phyloP scores from a whole-genome alignment of 163 green algal species.

The Trebouxia gelatinosa region DNA sequence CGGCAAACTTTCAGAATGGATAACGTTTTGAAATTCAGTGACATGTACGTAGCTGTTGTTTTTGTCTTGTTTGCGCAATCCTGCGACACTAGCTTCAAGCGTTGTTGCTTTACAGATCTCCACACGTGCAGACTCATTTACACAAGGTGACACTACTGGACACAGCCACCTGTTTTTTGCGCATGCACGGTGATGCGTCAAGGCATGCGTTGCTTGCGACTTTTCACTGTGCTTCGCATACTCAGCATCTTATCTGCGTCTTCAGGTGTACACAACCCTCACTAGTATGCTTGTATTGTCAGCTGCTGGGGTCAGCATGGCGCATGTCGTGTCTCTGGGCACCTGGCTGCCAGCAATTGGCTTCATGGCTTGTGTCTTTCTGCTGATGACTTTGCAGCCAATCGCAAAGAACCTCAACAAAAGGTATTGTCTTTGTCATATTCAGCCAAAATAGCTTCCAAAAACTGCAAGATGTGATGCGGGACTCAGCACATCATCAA shows the following conservation, averaged over 20 bases:
- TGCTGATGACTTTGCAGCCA: conserved; percentile 46
- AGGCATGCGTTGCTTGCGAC: too few species aligned
- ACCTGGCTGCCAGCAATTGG: conserved; percentile 52
- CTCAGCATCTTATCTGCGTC: too few species aligned
- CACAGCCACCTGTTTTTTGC: too few species aligned
- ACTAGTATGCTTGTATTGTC: neutral
- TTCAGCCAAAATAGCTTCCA: too few species aligned
- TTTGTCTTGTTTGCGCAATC: too few species aligned
- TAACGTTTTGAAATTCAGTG: conserved; percentile 51
- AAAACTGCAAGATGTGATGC: too few species aligned
- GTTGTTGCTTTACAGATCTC: conserved; percentile 43
- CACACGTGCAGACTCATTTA: conserved; percentile 49
- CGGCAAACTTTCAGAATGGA: neutral
- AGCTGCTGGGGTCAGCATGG: neutral
- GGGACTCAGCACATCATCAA: too few species aligned
- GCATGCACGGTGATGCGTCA: too few species aligned
- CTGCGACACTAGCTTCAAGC: too few species aligned
- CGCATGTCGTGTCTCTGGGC: conserved; percentile 32
- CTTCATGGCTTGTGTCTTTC: conserved; percentile 57
- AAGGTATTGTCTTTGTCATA: too few species aligned
- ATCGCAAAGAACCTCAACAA: conserved; percentile 54
- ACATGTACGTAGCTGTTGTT: conserved; percentile 50
- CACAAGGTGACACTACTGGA: conserved; percentile 52
- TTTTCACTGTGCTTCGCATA: too few species aligned
- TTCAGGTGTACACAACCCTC: conserved; percentile 31